A percentile compares a stretch with the other conserved stretches of the same genome.
Evolutionary conservation across 129 eudicot species (phyloP).

Genomic region (Helichrysum umbraculigerum): DNA sequence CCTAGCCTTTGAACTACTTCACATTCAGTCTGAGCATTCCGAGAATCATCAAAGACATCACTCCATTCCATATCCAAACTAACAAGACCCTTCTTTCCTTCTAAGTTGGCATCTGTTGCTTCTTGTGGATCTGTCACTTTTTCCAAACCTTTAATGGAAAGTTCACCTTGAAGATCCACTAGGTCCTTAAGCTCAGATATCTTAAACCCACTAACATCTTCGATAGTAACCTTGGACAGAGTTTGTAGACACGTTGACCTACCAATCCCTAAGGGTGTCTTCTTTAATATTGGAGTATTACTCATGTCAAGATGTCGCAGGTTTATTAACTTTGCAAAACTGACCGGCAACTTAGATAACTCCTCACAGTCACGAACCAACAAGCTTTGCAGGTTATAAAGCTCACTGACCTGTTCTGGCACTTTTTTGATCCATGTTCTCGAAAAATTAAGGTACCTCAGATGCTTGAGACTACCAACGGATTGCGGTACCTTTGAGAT

Average conservation of each 20-base stretch:
- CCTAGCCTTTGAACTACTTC: too few species aligned
- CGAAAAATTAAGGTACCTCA: not conserved
- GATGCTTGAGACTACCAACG: not conserved
- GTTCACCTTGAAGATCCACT: not conserved
- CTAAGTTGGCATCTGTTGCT: not conserved
- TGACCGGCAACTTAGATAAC: not conserved
- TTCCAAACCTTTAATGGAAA: not conserved
- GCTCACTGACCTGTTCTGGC: not conserved
- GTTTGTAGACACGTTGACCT: not conserved
- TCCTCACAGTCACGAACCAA: not conserved
- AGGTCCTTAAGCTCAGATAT: not conserved
- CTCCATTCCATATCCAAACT: too few species aligned
- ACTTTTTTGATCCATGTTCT: not conserved
- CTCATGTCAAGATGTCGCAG: not conserved
- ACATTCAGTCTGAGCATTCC: too few species aligned
- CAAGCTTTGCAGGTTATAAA: not conserved
- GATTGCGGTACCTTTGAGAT: not conserved
- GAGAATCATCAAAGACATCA: too few species aligned
- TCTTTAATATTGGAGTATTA: not conserved
- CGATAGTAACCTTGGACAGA: not conserved
- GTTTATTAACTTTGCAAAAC: not conserved
- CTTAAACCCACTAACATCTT: not conserved
- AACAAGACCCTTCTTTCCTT: not conserved
- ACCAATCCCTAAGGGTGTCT: not conserved
- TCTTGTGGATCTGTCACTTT: not conserved